Conservation (phyloP, 257 asterid species). For the Eucommia ulmoides region DNA sequence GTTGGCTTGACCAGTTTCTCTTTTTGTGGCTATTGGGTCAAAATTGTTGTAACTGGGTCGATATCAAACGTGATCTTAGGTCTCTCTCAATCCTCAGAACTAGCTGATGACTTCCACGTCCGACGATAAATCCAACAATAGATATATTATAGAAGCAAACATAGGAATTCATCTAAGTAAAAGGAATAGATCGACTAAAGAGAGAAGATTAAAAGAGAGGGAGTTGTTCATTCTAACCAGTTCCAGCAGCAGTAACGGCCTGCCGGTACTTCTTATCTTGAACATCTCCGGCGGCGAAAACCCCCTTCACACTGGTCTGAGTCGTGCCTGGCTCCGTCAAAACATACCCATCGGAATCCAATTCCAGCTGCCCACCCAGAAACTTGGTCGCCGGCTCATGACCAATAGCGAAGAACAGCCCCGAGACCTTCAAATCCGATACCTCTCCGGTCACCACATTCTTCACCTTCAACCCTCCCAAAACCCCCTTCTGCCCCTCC, state of each 20-base stretch:
- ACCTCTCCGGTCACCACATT: constrained; percentile 53
- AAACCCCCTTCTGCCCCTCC: constrained; percentile 17
- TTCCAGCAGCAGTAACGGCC: constrained; percentile 94
- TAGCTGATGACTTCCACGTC: too few species aligned
- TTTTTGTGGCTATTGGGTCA: too few species aligned
- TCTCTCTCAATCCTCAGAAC: too few species aligned
- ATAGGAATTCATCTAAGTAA: neutral
- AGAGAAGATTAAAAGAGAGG: neutral
- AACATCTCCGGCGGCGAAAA: constrained; percentile 97
- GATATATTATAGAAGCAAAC: neutral
- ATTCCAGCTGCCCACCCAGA: constrained; percentile 66
- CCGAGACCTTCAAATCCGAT: constrained; percentile 49
- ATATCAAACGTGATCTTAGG: too few species aligned
- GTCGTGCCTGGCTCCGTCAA: constrained; percentile 71
- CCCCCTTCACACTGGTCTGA: constrained; percentile 71
- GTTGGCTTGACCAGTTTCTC: too few species aligned
- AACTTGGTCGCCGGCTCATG: constrained; percentile 93
- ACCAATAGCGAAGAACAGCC: constrained; percentile 87
- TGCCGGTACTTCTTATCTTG: constrained; percentile 97
- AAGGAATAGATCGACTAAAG: neutral
- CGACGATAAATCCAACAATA: too few species aligned
- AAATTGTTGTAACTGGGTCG: too few species aligned
- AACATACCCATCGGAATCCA: constrained; percentile 85
- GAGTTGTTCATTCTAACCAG: constrained; percentile 38
- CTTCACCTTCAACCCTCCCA: constrained; percentile 76